A percentile compares a stretch with the other conserved stretches of the same genome.
These are phyloP conservation scores for Myxozyma monticola DNA, from an alignment of 805 yeast genomes.

Conservation along the genomic window DNA sequence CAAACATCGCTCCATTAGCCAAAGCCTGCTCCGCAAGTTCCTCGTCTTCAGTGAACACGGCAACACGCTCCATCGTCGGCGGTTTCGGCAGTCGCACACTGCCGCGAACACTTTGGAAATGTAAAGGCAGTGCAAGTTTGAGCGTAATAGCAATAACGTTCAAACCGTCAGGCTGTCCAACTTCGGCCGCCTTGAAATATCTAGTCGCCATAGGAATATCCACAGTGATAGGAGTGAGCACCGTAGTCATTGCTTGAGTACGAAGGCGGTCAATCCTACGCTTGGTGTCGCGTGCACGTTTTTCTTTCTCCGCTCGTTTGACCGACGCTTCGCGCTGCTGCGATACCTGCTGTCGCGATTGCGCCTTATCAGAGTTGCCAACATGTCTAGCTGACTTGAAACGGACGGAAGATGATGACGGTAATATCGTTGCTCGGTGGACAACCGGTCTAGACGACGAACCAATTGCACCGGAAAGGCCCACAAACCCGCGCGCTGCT, in stretches of 20 bases:
- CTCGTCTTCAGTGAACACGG: slow-evolving; percentile 65
- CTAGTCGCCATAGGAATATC: slow-evolving; percentile 60
- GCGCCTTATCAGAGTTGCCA: no score
- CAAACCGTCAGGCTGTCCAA: slow-evolving; percentile 73
- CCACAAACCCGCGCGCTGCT: no score
- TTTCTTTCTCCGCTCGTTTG: slow-evolving; percentile 32
- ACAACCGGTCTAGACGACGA: no score
- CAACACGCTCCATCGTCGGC: slow-evolving; percentile 60
- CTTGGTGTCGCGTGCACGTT: slow-evolving; percentile 35
- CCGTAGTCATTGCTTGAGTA: slow-evolving; percentile 45
- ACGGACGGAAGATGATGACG: no score
- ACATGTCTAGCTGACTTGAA: slow-evolving; percentile 7
- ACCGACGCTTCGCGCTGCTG: slow-evolving; percentile 2
- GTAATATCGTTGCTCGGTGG: no score
- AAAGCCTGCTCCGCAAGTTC: slow-evolving; percentile 55
- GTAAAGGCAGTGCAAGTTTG: slow-evolving; percentile 67
- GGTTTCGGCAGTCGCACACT: slow-evolving; percentile 71
- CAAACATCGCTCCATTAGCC: slow-evolving; percentile 59
- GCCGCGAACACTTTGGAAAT: slow-evolving; percentile 74
- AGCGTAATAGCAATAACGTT: slow-evolving; percentile 70
- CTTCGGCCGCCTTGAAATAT: slow-evolving; percentile 84
- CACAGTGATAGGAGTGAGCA: slow-evolving; percentile 64
- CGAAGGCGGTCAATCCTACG: slow-evolving; percentile 33
- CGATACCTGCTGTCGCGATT: neutral
- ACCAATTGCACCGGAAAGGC: no score